Percentiles rank a stretch among this genome's conserved stretches.
Conservation (phyloP, 495 filamentous ascomycete genomes). For the Penicillium coffeae region DNA sequence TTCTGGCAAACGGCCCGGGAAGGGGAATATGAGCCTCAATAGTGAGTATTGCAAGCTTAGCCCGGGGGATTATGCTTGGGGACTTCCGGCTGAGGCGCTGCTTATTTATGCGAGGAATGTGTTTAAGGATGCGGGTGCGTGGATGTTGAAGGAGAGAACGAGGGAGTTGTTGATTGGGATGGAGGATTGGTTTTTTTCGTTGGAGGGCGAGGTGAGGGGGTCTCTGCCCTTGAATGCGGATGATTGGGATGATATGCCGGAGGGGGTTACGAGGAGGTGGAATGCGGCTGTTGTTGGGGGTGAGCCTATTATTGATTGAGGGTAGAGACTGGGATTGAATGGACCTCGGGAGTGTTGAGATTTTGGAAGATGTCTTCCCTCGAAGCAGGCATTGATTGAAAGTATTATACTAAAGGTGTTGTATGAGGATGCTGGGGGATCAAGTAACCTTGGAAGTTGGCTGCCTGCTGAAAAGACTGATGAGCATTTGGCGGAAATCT, state of each 20-base stretch:
- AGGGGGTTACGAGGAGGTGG: neutral
- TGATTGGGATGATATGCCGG: neutral
- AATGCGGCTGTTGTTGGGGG: neutral
- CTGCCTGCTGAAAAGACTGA: too few relatives aligned
- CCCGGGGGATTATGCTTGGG: neutral
- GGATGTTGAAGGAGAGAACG: neutral
- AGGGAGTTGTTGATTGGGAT: neutral
- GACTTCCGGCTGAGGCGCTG: neutral
- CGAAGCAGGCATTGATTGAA: too few relatives aligned
- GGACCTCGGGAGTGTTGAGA: too few relatives aligned
- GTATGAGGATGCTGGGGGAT: too few relatives aligned
- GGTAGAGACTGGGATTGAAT: too few relatives aligned
- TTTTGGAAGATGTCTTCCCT: too few relatives aligned
- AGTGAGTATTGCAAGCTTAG: neutral
- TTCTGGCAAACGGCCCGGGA: neutral
- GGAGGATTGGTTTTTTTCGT: conserved; percentile 2
- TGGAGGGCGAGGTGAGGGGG: neutral
- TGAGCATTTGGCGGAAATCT: too few relatives aligned
- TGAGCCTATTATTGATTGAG: neutral
- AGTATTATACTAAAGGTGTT: too few relatives aligned
- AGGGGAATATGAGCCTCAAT: neutral
- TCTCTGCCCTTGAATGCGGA: neutral
- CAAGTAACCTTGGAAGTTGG: too few relatives aligned
- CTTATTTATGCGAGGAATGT: neutral
- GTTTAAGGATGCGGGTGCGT: neutral